These are phyloP conservation scores for Davidsoniella neocaledoniae DNA, from an alignment of 2,329 filamentous ascomycete species.

Conservation along the genomic window DNA sequence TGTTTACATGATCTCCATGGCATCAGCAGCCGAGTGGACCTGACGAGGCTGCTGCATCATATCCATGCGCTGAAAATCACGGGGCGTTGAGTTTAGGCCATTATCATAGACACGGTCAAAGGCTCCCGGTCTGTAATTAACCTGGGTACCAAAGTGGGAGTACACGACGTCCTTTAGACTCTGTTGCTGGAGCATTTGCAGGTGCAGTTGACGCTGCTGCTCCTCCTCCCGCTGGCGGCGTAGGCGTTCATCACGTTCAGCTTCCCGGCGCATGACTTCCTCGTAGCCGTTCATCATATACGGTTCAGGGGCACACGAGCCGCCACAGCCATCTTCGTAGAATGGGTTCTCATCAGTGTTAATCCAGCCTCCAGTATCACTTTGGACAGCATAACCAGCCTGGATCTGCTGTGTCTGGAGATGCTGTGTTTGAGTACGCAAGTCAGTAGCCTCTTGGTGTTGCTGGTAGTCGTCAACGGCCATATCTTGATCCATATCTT, in stretches of 20 bases:
- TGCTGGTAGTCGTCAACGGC: slow-evolving; percentile 6
- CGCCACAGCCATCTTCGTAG: slow-evolving; percentile 20
- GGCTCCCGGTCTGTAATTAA: slow-evolving; percentile 13
- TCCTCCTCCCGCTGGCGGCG: slow-evolving; percentile 7
- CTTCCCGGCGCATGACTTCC: slow-evolving; percentile 45
- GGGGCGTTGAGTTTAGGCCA: neutral
- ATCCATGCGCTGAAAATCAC: slow-evolving; percentile 7
- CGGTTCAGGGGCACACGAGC: slow-evolving; percentile 44
- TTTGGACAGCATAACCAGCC: slow-evolving; percentile 5
- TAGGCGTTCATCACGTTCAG: slow-evolving; percentile 23
- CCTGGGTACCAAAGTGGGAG: slow-evolving; percentile 26
- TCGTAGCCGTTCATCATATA: slow-evolving; percentile 79
- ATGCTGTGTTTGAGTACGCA: neutral
- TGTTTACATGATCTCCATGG: slow-evolving; percentile 5
- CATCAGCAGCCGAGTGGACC: neutral
- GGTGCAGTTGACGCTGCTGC: neutral
- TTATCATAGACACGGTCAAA: slow-evolving; percentile 10
- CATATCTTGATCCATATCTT: slow-evolving; percentile 11
- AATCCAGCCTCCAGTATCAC: slow-evolving; percentile 6
- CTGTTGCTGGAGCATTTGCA: neutral
- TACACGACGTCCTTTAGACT: slow-evolving; percentile 19
- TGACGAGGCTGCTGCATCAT: slow-evolving; percentile 4
- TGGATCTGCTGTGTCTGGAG: slow-evolving; percentile 1
- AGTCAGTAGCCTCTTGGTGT: neutral
- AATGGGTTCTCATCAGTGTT: slow-evolving; percentile 8